Evolutionary conservation across 768 basidiomycete genomes (phyloP), one percentile per base, ranked within the genome.

Genomic region (Leccinellum luteum): DNA sequence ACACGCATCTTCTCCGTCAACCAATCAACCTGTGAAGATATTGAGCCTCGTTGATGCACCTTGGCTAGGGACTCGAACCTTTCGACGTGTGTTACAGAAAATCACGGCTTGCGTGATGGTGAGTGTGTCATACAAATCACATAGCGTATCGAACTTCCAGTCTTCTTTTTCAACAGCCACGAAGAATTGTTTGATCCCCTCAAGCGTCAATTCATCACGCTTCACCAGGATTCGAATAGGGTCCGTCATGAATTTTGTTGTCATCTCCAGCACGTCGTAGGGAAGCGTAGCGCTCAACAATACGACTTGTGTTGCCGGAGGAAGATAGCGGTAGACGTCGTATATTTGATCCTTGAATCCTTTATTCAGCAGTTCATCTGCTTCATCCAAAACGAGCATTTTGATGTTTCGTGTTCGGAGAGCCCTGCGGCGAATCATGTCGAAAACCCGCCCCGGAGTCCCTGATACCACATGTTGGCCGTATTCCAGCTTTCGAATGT

Each of bases 331-430:
- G 75, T 97, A 98, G 59, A 98, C 92, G 74, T 99, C 96, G 78
- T 98, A 98, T 70, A 98, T 98, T 76, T 98, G 94, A 73, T 99
- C 95, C 76, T 94, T 96, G 87, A 99, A 98, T 21, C 96, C 96
- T 75, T 94, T 95, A 80, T 94, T 94, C 60, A 98, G 82, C 57
- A 99, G 78, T 72, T 98, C 95, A 72, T 99, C 96, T 57, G 95
- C 94, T 75, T 95, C 93, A 66, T 95, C 94, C 9, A 95, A 85
- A 54, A 94, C 85, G 48, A 96, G 83, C 90, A 98, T 95, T 79
- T 99, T 98, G 83, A 99, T 95, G 75, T 95, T 94, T 63, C 94
- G 85, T 51, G 96, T 98, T 58, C 93, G 86, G 59, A 99, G 81
- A 67, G 89, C 90, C 66, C 94, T 83, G 68, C 96, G 84, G 59